Evolutionary conservation across 495 filamentous ascomycete species (phyloP).

Genomic region (Neurospora hispaniola): DNA sequence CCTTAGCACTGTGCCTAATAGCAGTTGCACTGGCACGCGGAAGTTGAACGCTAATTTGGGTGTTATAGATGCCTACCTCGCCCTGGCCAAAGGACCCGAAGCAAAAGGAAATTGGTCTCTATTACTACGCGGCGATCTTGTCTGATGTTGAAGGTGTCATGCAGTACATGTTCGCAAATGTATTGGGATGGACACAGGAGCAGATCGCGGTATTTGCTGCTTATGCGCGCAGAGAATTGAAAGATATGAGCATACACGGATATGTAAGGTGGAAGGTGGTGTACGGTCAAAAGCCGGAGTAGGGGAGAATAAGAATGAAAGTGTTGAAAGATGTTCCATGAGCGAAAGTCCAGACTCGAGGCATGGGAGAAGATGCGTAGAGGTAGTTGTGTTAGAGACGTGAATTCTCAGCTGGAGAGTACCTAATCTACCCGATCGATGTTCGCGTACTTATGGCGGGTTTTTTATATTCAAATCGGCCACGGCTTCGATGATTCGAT

Average conservation of each 20-base stretch:
- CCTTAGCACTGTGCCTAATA: background rate
- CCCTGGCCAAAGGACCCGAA: constrained; percentile 47
- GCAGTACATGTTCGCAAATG: constrained; percentile 37
- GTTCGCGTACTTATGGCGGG: background rate
- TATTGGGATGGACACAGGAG: constrained; percentile 41
- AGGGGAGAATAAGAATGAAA: background rate
- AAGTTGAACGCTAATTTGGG: background rate
- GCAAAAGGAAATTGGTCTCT: constrained; percentile 40
- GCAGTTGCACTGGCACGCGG: background rate
- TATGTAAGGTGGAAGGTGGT: background rate
- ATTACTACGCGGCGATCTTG: constrained; percentile 26
- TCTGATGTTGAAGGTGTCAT: constrained; percentile 35
- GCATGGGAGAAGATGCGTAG: background rate
- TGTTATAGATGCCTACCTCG: constrained; percentile 40
- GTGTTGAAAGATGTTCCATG: background rate
- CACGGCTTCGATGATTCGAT: background rate
- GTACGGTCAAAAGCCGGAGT: background rate
- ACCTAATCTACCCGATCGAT: background rate
- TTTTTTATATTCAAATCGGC: background rate
- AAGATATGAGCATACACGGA: constrained; percentile 38
- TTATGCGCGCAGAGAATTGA: constrained; percentile 43
- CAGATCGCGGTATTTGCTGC: constrained; percentile 46
- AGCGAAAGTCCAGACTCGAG: background rate
- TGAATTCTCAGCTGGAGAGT: background rate
- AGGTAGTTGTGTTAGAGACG: background rate